Base-by-base conservation (phyloP, 2,329 filamentous ascomycete species). In the Fusarium xyrophilum region DNA sequence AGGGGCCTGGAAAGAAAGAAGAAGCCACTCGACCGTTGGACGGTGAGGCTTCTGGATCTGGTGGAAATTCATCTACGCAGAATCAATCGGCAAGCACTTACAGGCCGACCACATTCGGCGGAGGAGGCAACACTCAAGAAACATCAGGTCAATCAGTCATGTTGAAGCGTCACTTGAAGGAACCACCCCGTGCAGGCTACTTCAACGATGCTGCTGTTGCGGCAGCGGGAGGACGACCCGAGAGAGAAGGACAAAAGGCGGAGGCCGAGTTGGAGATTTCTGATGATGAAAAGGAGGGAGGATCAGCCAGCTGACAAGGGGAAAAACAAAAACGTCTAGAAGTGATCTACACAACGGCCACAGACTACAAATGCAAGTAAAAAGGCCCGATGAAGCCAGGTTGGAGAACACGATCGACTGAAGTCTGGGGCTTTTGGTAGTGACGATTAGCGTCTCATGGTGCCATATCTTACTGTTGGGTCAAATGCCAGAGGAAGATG, bases 381-480 rank as follows among this genome's bases (percentile, higher is more conserved):
- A 17, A 39, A 39, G 17, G 17, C 27, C 10, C n/a, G 36, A 36
- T 54, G 12, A 35, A 39, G 36, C 40, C 47, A 30, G n/a, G 40
- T 17, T 28, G 13, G 21, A 48, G 32, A 33, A 25, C 40, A 65
- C 4, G 28, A 35, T 60, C 19, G 30, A 38, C 32, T 60, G 23
- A 15, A 39, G 23, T 23, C 42, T 44, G 32, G 27, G n/a, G 28
- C 23, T 48, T 13, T 38, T 25, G 28, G 54, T 36, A 39, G 60
- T 48, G 46, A 39, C n/a, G n/a, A 33, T 65, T 39, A 54, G 9
- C 23, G 23, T 48, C 36, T 42, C 40, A 50, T 65, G 42, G 42
- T 17, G 28, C n/a, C 27, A 48, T 48, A 15, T 65, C 60, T 44
- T 48, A 36, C 51, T 46, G n/a, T 15, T 46, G 19, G 27, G 23